Evolutionary conservation across 2,329 filamentous ascomycete genomes (phyloP).

Genomic region (Alternaria brassicae): DNA sequence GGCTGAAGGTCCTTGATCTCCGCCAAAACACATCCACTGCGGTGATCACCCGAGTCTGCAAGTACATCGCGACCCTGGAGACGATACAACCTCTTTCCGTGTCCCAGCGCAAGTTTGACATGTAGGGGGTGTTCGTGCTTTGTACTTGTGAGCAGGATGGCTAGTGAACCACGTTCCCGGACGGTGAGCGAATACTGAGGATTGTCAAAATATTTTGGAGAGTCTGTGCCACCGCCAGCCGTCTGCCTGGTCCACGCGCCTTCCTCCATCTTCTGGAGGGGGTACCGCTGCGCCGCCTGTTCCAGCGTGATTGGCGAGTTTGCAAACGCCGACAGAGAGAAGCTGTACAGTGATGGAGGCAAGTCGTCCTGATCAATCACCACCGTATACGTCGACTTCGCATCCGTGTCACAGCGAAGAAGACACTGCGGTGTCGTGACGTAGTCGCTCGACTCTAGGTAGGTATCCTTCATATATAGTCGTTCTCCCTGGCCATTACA

Average conservation of each 20-base stretch:
- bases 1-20: slow-evolving; percentile 66
- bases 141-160: slow-evolving; percentile 75
- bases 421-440: slow-evolving; percentile 94
- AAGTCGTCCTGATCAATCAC: slow-evolving; percentile 82
- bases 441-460: slow-evolving; percentile 78
- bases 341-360: slow-evolving; percentile 75
- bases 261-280: slow-evolving; percentile 63
- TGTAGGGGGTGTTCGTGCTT: slow-evolving; percentile 76
- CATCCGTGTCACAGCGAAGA: slow-evolving; percentile 71
- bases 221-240: slow-evolving; percentile 83
- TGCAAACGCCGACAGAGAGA: slow-evolving; percentile 86
- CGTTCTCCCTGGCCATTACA: slow-evolving; percentile 75
- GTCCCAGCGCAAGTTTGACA: slow-evolving; percentile 81
- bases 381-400: slow-evolving; percentile 63
- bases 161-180: slow-evolving; percentile 65
- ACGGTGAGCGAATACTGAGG: slow-evolving; percentile 80
- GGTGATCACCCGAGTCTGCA: slow-evolving; percentile 86
- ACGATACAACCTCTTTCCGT: slow-evolving; percentile 72
- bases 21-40: slow-evolving; percentile 76
- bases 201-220: slow-evolving; percentile 79
- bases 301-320: slow-evolving; percentile 66
- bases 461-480: slow-evolving; percentile 76
- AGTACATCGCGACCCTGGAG: slow-evolving; percentile 80
- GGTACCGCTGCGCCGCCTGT: slow-evolving; percentile 67
- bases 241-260: slow-evolving; percentile 79